Conservation (phyloP, 2,329 filamentous ascomycete species). For the Alternaria infectoria region DNA sequence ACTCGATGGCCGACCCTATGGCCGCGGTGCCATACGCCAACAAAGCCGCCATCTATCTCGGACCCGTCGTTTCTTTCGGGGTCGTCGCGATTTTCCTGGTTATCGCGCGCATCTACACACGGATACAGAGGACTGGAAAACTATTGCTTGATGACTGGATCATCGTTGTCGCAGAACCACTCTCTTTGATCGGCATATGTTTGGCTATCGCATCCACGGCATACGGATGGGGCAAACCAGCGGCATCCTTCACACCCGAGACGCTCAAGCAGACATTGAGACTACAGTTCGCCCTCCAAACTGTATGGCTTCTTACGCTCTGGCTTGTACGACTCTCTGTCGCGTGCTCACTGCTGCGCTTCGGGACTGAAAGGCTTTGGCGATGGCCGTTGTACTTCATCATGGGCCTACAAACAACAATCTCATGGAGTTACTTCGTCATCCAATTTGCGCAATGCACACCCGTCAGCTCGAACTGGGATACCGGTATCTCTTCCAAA, state of each 20-base stretch:
- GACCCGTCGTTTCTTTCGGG: conserved; percentile 28
- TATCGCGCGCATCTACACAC: conserved; percentile 29
- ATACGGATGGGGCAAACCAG: conserved; percentile 34
- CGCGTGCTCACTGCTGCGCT: conserved; percentile 33
- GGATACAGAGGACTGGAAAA: conserved; percentile 18
- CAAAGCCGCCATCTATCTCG: conserved; percentile 25
- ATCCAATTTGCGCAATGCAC: conserved; percentile 37
- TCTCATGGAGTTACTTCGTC: conserved; percentile 30
- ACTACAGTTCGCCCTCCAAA: conserved; percentile 34
- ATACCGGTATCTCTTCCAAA: conserved; percentile 24
- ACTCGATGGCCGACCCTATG: conserved; percentile 5
- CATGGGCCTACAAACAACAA: conserved; percentile 29
- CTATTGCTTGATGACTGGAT: conserved; percentile 36
- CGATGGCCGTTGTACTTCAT: conserved; percentile 26
- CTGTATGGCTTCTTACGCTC: conserved; percentile 31
- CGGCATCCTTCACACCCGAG: conserved; percentile 19
- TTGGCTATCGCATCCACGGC: conserved; percentile 21
- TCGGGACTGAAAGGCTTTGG: conserved; percentile 27
- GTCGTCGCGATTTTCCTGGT: conserved; percentile 26
- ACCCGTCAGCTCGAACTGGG: conserved; percentile 32
- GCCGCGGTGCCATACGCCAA: conserved; percentile 26
- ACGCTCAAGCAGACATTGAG: conserved; percentile 18
- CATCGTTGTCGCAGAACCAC: conserved; percentile 28
- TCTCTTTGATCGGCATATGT: conserved; percentile 24
- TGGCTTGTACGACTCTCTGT: conserved; percentile 33